Evolutionary conservation across 164 flowering plant genomes (phyloP).

Genomic region (grape (Vitis vinifera)): ASM3070453v1 NC_081818.1:26597001-26597500

Average conservation of each 20-base stretch:
- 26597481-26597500: slow-evolving; percentile 77
- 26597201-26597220: slow-evolving; percentile 97
- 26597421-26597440: slow-evolving; percentile 52
- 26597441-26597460: slow-evolving; percentile 91
- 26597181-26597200: slow-evolving; percentile 93
- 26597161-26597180: slow-evolving; percentile 95
- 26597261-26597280: slow-evolving; percentile 96
- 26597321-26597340: slow-evolving; percentile 99
- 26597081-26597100: too few species aligned
- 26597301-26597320: slow-evolving; percentile 95
- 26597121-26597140: slow-evolving; percentile 92
- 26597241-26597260: slow-evolving; percentile 95
- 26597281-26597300: slow-evolving; percentile 91
- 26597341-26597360: slow-evolving; percentile 99
- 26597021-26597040: background rate
- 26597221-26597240: slow-evolving; percentile 95
- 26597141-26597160: slow-evolving; percentile 81
- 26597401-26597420: background rate
- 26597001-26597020: slow-evolving; percentile 1
- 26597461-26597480: slow-evolving; percentile 93
- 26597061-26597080: background rate
- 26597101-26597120: slow-evolving; percentile 59
- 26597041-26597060: background rate
- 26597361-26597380: slow-evolving; percentile 22
- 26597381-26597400: background rate